These are phyloP conservation scores for Haplographium delicatum DNA, from an alignment of 495 filamentous ascomycete genomes.

Conservation along the genomic window DNA sequence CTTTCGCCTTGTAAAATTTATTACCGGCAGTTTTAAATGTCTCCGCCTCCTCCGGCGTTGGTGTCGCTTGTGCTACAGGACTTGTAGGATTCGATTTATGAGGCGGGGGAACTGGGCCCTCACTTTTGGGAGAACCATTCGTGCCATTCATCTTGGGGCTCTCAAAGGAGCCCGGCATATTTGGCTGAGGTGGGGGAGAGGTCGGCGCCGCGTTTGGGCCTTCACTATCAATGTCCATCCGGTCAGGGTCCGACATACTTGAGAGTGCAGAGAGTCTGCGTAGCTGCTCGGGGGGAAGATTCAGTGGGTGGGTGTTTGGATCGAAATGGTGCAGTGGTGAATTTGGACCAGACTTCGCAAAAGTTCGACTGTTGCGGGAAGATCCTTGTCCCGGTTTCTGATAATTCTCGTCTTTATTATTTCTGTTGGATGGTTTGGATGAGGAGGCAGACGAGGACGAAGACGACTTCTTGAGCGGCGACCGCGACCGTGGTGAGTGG, in stretches of 20 bases:
- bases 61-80: constrained; percentile 43
- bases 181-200: constrained; percentile 35
- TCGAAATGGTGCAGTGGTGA: constrained; percentile 48
- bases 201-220: constrained; percentile 40
- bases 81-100: constrained; percentile 61
- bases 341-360: constrained; percentile 12
- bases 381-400: constrained; percentile 18
- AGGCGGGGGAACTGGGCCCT: constrained; percentile 73
- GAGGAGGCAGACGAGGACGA: constrained; percentile 6
- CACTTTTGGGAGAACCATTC: constrained; percentile 37
- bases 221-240: constrained; percentile 81
- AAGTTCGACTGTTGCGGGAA: constrained; percentile 20
- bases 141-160: constrained; percentile 47
- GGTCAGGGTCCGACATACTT: constrained; percentile 51
- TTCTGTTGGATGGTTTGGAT: constrained; percentile 9
- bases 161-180: constrained; percentile 37
- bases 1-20: constrained; percentile 89
- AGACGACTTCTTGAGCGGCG: constrained; percentile 18
- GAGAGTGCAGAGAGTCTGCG: constrained; percentile 66
- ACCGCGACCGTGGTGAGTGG: constrained; percentile 16
- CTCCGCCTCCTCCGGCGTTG: constrained; percentile 68
- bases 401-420: constrained; percentile 18
- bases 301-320: constrained; percentile 72
- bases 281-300: constrained; percentile 80
- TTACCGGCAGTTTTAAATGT: constrained; percentile 88